These are phyloP conservation scores for Geotrichum australiense DNA, from an alignment of 1,139 yeast genomes.

Conservation along the genomic window DNA sequence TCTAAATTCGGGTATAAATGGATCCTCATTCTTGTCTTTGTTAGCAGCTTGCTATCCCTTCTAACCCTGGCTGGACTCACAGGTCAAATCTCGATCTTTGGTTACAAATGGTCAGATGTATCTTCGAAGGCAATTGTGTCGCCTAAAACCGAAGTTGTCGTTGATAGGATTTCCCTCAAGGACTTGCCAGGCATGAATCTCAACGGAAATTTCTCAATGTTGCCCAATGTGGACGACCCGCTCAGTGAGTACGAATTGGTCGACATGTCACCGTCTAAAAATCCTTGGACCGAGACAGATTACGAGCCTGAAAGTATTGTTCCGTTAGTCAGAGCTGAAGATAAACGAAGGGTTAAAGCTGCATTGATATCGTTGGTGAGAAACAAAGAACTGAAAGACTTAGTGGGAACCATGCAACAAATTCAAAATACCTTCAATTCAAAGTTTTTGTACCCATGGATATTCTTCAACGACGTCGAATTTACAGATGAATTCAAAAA, in stretches of 20 bases:
- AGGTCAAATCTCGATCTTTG: no score
- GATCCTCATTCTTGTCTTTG: no score
- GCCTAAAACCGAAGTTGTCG: no score
- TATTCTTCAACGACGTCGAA: constrained; percentile 65
- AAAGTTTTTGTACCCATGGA: constrained; percentile 72
- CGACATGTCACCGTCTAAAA: constrained; percentile 17
- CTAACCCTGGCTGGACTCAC: no score
- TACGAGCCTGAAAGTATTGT: constrained; percentile 28
- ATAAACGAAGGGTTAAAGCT: constrained; percentile 49
- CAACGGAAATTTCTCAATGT: neutral
- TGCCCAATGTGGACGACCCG: constrained; percentile 6
- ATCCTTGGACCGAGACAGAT: constrained; percentile 23
- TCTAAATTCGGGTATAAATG: no score
- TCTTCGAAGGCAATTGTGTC: no score
- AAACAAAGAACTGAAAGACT: constrained; percentile 48
- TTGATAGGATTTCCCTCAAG: no score
- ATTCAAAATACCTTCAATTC: constrained; percentile 60
- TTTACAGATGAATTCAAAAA: constrained; percentile 53
- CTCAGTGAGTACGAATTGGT: constrained; percentile 8
- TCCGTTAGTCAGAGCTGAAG: constrained; percentile 21
- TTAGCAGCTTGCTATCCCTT: no score
- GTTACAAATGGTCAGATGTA: no score
- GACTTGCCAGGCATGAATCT: neutral
- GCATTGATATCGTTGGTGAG: constrained; percentile 67
- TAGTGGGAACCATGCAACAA: constrained; percentile 47